Evolutionary conservation across 1,139 yeast genomes (phyloP).

Genomic region (Suhomyces panamericanus): DNA sequence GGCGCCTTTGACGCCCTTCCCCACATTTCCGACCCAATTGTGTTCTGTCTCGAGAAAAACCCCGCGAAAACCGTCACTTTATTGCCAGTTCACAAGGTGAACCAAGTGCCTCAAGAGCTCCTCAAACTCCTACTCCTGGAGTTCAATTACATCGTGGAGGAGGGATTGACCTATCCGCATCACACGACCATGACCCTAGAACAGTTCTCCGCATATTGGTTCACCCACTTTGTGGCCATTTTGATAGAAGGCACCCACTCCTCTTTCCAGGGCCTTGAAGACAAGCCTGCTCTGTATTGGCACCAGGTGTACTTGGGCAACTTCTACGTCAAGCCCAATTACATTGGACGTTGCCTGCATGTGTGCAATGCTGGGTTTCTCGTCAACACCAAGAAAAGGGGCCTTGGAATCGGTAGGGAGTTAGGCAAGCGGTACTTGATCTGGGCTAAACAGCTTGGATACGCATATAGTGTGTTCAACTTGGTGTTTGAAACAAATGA

Average conservation of each 20-base stretch:
- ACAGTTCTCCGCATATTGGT: constrained; percentile 44
- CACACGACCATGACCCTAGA: constrained; percentile 26
- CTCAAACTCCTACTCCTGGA: constrained; percentile 35
- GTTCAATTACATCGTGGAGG: constrained; percentile 48
- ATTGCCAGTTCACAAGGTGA: constrained; percentile 31
- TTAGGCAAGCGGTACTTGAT: constrained; percentile 60
- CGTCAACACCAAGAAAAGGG: constrained; percentile 56
- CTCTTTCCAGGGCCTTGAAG: constrained; percentile 15
- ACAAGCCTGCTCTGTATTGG: constrained; percentile 33
- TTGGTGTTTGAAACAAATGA: constrained; percentile 71
- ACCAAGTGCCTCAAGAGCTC: constrained; percentile 37
- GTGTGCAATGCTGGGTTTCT: constrained; percentile 80
- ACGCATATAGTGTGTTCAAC: constrained; percentile 77
- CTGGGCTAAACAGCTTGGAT: constrained; percentile 73
- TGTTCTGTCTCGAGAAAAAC: constrained; percentile 33
- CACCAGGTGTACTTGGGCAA: constrained; percentile 55
- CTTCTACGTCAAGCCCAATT: constrained; percentile 77
- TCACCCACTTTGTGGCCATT: constrained; percentile 46
- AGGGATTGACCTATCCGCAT: constrained; percentile 54
- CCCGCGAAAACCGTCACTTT: constrained; percentile 32
- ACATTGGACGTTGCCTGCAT: constrained; percentile 73
- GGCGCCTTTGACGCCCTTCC: constrained; percentile 25
- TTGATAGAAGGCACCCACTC: constrained; percentile 40
- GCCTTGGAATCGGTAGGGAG: constrained; percentile 59
- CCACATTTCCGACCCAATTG: constrained; percentile 26